Evolutionary conservation across 257 asterid genomes (phyloP).

Genomic region (Solanum acaule): DNA sequence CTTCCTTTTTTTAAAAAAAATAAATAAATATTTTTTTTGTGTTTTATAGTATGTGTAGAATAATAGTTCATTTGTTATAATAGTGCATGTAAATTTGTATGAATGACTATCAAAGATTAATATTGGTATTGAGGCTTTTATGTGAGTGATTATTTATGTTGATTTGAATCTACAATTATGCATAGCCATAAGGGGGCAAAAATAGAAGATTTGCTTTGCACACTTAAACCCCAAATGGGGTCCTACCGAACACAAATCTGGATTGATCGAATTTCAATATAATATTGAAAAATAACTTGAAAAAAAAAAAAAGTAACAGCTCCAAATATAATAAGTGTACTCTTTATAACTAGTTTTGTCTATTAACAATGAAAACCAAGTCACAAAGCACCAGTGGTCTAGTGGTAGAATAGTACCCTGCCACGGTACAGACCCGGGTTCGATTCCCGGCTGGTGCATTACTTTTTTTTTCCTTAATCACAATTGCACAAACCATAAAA

Average conservation of each 20-base stretch:
- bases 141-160: background rate
- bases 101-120: background rate
- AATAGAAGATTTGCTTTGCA: background rate
- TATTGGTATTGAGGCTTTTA: background rate
- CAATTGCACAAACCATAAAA: too few species aligned
- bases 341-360: accelerated
- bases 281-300: too few species aligned
- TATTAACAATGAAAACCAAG: accelerated
- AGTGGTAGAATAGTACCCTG: constrained; percentile 90
- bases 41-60: too few species aligned
- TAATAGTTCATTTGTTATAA: too few species aligned
- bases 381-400: constrained; percentile 67
- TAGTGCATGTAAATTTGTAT: background rate
- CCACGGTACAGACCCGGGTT: constrained; percentile 90
- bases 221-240: too few species aligned
- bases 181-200: too few species aligned
- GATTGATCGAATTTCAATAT: too few species aligned
- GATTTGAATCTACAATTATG: background rate
- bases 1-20: too few species aligned
- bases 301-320: background rate
- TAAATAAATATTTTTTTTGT: too few species aligned
- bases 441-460: constrained; percentile 82
- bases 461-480: too few species aligned
- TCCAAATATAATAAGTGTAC: background rate
- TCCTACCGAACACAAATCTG: too few species aligned